Evolutionary conservation across 306 rosid genomes (phyloP), one percentile per base, ranked within the genome.

Genomic region (Casuarina glauca): DNA sequence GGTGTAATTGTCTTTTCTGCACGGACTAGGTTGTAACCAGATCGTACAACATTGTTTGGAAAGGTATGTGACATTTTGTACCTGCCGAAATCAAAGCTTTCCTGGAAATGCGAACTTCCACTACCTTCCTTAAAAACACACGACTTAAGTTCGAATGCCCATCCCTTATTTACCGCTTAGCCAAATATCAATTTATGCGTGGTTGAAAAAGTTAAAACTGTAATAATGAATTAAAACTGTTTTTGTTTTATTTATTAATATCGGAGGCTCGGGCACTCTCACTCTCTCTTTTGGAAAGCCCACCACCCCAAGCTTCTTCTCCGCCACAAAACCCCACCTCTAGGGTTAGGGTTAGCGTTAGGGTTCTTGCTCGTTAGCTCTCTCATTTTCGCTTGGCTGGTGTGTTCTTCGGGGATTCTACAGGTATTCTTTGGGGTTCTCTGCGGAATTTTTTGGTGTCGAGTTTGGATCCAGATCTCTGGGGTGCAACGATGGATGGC

Each of bases 401-500:
- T 44, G 6, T 6, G 49, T 19, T 78, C 32, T 42, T 74, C 76
- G 60, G 4, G 69, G 52, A 20, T 52, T 41, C 50, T 41, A 7
- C 11, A 36, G 70, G 55, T 53, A 2, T 57, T 83, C 26, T 48
- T 46, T 52, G 10, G 3, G 26, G 13, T 62, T 42, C 61, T 50
- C 13, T 41, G 50, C 20, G 19, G 32, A 20, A 49, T 52, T 51
- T 57, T 15, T 35, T 32, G n/a, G 48, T 63, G 68, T 42, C 63
- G 52, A 42, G 57, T 68, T 55, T 80, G 81, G 92, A 90, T 87
- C 97, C 76, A 45, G 92, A 83, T 73, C 87, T 84, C 54, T 69
- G 57, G 61, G 60, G 16, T 48, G 38, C 39, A 17, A 49, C 32
- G 54, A 89, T 89, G 93, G 91, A 87, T 86, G 64, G 36, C 61